phyloP scores from a whole-genome alignment of 257 asterid genomes.

The Haberlea rhodopensis region DNA sequence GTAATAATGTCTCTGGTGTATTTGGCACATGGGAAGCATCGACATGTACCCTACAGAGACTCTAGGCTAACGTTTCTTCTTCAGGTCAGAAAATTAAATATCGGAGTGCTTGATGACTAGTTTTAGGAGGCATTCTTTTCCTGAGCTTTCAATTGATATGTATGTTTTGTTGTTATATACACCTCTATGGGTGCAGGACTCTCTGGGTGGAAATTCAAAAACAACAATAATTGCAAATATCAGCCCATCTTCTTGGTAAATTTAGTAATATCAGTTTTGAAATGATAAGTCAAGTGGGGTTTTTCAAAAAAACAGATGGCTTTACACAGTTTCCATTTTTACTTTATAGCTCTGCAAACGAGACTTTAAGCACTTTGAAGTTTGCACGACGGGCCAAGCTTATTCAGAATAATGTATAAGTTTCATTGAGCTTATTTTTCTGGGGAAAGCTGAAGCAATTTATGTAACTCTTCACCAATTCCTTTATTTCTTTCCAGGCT shows the following conservation, averaged over 20 bases:
- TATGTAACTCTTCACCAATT: constrained; percentile 21
- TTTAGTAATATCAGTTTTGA: constrained; percentile 12
- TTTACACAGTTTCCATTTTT: constrained; percentile 11
- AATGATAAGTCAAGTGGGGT: constrained; percentile 17
- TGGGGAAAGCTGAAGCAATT: constrained; percentile 2
- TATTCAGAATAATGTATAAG: constrained; percentile 74
- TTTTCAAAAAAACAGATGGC: neutral
- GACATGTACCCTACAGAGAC: constrained; percentile 86
- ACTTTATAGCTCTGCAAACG: constrained; percentile 63
- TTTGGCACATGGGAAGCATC: constrained; percentile 78
- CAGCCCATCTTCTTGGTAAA: constrained; percentile 81
- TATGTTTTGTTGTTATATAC: constrained; percentile 20
- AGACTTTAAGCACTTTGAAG: constrained; percentile 80
- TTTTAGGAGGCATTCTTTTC: constrained; percentile 18
- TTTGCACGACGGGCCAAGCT: constrained; percentile 90
- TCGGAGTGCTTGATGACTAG: constrained; percentile 4
- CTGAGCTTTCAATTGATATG: constrained; percentile 11
- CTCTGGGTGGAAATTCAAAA: constrained; percentile 90
- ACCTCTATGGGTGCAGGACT: constrained; percentile 57
- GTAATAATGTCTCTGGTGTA: constrained; percentile 88
- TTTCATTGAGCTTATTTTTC: constrained; percentile 25
- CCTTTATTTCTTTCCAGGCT: constrained; percentile 48
- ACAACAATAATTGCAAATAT: constrained; percentile 80
- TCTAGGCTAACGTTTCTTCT: constrained; percentile 91
- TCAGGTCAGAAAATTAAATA: constrained; percentile 51